A percentile compares a stretch with the other conserved stretches of the same genome.
phyloP scores from a whole-genome alignment of 192 early-diverging fungal genomes.

The Rhizophagus clarus region DNA sequence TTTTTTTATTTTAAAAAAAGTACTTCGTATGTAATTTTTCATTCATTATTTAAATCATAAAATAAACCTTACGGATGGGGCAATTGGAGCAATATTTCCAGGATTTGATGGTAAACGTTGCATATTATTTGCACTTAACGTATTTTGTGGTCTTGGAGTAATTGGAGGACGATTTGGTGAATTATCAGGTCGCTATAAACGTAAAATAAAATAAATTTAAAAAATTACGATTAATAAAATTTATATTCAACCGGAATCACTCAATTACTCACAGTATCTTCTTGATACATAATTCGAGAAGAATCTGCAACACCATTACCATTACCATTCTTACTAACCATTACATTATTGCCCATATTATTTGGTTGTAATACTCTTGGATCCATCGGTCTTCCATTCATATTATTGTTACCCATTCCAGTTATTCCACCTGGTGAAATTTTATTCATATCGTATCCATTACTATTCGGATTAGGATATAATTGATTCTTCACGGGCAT shows the following conservation, averaged over 20 bases:
- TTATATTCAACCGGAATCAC: not conserved
- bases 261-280: conserved; percentile 17
- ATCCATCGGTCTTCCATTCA: conserved; percentile 5
- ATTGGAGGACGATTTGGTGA: conserved; percentile 36
- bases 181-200: conserved; percentile 31
- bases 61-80: conserved; percentile 2
- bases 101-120: not conserved
- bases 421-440: conserved; percentile 8
- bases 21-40: not conserved
- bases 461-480: conserved; percentile 37
- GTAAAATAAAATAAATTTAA: not conserved
- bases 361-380: not conserved
- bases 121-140: conserved; percentile 37
- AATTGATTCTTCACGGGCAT: conserved; percentile 31
- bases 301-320: conserved; percentile 2
- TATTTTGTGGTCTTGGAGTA: conserved; percentile 41
- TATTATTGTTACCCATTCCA: not conserved
- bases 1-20: not conserved
- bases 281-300: conserved; percentile 17
- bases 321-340: not conserved
- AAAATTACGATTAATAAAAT: not conserved
- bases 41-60: not conserved
- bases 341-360: not conserved
- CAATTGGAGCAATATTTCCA: not conserved
- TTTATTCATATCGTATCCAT: conserved; percentile 40